Evolutionary conservation across 2,329 filamentous ascomycete genomes (phyloP).

Genomic region (Lizonia empirigonia): DNA sequence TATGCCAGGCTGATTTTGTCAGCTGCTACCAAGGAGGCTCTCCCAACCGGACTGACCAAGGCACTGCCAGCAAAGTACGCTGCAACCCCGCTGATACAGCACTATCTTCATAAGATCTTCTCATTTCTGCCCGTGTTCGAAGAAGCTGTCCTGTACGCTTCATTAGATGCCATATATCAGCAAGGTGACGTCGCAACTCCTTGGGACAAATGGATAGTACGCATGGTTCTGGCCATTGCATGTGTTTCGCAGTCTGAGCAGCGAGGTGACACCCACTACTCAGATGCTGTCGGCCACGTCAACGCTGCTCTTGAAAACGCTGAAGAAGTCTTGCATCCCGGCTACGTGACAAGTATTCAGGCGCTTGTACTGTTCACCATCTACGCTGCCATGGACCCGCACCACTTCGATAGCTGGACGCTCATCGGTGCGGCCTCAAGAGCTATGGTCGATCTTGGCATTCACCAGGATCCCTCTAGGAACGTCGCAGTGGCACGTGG

Average conservation of each 20-base stretch:
- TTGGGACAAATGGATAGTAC: constrained; percentile 83
- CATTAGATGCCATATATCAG: constrained; percentile 82
- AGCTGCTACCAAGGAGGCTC: constrained; percentile 74
- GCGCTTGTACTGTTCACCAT: constrained; percentile 84
- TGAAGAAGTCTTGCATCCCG: constrained; percentile 82
- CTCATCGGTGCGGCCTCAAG: constrained; percentile 88
- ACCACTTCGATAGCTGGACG: constrained; percentile 93
- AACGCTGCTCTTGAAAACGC: constrained; percentile 74
- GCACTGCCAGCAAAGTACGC: constrained; percentile 73
- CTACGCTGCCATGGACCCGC: constrained; percentile 87
- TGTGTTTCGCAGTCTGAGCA: constrained; percentile 73
- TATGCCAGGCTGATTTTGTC: constrained; percentile 87
- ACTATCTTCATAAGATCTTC: constrained; percentile 85
- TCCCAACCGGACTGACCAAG: constrained; percentile 65
- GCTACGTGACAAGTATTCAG: constrained; percentile 83
- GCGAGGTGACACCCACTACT: constrained; percentile 67
- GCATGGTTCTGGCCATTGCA: constrained; percentile 86
- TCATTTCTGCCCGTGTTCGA: constrained; percentile 81
- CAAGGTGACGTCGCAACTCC: constrained; percentile 64
- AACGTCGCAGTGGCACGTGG: constrained; percentile 70
- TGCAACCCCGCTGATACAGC: constrained; percentile 73
- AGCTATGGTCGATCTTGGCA: constrained; percentile 84
- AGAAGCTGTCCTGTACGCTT: constrained; percentile 76
- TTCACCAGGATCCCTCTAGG: constrained; percentile 86
- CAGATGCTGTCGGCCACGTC: constrained; percentile 64